Conservation (phyloP, 1,284 basidiomycete species). For the Inonotus obliquus region DNA sequence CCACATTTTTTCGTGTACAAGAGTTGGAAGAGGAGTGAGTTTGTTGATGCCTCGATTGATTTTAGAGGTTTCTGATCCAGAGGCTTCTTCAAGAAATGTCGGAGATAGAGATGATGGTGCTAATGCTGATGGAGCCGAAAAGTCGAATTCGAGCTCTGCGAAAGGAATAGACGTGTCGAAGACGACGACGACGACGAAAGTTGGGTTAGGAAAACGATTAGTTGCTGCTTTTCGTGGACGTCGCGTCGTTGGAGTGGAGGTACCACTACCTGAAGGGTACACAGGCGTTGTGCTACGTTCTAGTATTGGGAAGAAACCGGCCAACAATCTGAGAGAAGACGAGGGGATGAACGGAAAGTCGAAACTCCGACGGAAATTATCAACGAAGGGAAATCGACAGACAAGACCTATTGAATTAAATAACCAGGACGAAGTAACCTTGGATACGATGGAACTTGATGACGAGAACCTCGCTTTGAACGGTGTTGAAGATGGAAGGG, state of each 20-base stretch:
- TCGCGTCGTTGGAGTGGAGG: conserved; percentile 56
- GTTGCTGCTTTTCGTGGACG: conserved; percentile 70
- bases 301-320: conserved; percentile 21
- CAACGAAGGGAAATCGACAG: conserved; percentile 20
- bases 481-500: conserved; percentile 22
- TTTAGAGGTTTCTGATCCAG: background rate
- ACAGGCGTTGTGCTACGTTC: conserved; percentile 54
- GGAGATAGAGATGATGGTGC: conserved; percentile 12
- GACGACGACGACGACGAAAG: background rate
- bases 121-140: too few species aligned
- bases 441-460: conserved; percentile 23
- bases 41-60: conserved; percentile 30
- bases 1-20: conserved; percentile 62
- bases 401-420: conserved; percentile 22
- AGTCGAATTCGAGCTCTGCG: background rate
- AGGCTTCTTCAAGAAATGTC: conserved; percentile 17
- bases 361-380: conserved; percentile 18
- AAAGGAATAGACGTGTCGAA: background rate
- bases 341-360: conserved; percentile 13
- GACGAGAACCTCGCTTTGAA: conserved; percentile 20
- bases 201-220: conserved; percentile 36
- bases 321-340: background rate
- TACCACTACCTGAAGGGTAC: conserved; percentile 63
- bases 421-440: conserved; percentile 18
- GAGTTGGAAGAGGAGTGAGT: conserved; percentile 34